These are phyloP conservation scores for Ceratocystis harringtonii DNA, from an alignment of 2,329 filamentous ascomycete species.

Conservation along the genomic window DNA sequence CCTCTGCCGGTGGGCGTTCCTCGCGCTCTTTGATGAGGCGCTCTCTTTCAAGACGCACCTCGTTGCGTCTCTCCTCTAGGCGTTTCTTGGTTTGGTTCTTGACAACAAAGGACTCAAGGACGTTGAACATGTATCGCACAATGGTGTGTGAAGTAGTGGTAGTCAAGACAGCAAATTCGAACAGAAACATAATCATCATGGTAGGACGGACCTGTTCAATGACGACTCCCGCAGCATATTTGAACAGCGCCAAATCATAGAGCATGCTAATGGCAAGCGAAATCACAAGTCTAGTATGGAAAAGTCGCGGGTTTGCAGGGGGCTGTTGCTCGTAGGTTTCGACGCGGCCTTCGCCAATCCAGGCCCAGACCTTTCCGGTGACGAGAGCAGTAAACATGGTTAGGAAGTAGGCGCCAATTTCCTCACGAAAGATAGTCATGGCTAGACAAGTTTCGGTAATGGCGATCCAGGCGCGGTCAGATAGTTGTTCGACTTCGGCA, in stretches of 20 bases:
- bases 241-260: constrained; percentile 68
- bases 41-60: constrained; percentile 46
- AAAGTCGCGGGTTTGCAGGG: constrained; percentile 71
- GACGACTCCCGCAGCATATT: constrained; percentile 68
- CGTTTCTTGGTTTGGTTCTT: constrained; percentile 57
- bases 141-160: constrained; percentile 69
- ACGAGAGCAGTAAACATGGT: constrained; percentile 91
- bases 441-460: constrained; percentile 92
- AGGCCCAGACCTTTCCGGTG: constrained; percentile 93
- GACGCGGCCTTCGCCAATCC: constrained; percentile 91
- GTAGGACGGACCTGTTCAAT: constrained; percentile 79
- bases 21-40: constrained; percentile 36
- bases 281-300: constrained; percentile 66
- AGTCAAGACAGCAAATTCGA: constrained; percentile 81
- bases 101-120: constrained; percentile 63
- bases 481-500: constrained; percentile 91
- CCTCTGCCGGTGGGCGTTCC: constrained; percentile 34
- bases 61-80: constrained; percentile 50
- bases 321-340: constrained; percentile 93
- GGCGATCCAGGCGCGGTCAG: constrained; percentile 95
- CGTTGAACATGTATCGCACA: constrained; percentile 60
- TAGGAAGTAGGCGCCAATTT: constrained; percentile 86
- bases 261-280: constrained; percentile 65
- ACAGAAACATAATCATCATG: constrained; percentile 99
- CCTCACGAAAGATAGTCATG: constrained; percentile 96